Conservation (phyloP, 139 green algal species). For the Chlorella sp. region DNA sequence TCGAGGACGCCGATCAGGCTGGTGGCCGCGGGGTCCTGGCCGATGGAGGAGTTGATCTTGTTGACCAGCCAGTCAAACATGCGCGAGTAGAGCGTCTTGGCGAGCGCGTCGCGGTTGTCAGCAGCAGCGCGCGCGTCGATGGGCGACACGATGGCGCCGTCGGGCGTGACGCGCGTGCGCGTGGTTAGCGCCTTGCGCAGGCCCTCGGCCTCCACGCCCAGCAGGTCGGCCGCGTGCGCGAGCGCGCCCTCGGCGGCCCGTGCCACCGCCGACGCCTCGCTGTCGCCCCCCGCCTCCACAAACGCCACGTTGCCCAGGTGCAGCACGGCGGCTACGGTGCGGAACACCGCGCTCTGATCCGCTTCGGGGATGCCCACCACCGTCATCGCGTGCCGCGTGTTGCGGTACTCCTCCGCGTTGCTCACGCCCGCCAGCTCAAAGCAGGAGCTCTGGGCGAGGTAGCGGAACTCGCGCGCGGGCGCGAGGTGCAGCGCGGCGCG, state of each 20-base stretch:
- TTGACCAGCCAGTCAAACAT: conserved; percentile 98
- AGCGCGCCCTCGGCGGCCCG: conserved; percentile 38
- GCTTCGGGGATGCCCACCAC: conserved; percentile 88
- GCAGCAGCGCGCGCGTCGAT: conserved; percentile 80
- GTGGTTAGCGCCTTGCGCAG: conserved; percentile 90
- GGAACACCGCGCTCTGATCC: conserved; percentile 83
- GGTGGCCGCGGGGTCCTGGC: conserved; percentile 61
- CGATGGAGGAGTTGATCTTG: conserved; percentile 78
- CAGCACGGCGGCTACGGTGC: conserved; percentile 89
- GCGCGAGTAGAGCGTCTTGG: conserved; percentile 94
- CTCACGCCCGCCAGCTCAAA: conserved; percentile 80
- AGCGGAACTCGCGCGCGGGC: conserved; percentile 73
- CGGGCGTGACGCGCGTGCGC: conserved; percentile 84
- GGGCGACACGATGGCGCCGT: conserved; percentile 89
- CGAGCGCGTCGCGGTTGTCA: conserved; percentile 91
- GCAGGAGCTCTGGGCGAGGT: conserved; percentile 91
- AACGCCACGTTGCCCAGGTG: conserved; percentile 96
- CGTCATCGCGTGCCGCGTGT: conserved; percentile 90
- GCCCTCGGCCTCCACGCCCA: conserved; percentile 73
- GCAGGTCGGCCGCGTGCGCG: conserved; percentile 62
- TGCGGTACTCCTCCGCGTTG: conserved; percentile 92
- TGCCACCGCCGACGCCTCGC: conserved; percentile 27
- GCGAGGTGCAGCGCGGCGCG: conserved; percentile 62
- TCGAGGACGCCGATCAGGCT: conserved; percentile 91
- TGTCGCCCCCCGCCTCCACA: conserved; percentile 48